Evolutionary conservation across 805 yeast genomes (phyloP).

Genomic region (Candida odintsovae): DNA sequence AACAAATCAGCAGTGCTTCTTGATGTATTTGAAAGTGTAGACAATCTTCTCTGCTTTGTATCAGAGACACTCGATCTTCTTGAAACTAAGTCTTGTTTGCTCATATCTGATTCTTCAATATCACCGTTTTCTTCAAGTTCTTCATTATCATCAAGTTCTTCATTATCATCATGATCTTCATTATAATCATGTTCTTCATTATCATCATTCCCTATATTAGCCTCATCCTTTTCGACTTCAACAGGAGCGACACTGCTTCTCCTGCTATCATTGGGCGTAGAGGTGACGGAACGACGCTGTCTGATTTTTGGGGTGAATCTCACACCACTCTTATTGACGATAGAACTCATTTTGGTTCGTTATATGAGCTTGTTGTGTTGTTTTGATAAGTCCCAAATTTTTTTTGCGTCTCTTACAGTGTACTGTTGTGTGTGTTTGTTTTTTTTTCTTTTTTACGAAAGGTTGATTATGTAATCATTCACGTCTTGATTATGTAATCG

Average conservation of each 20-base stretch:
- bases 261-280: conserved; percentile 24
- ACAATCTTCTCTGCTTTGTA: conserved; percentile 33
- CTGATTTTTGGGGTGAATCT: conserved; percentile 60
- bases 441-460: background rate
- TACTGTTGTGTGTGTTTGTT: background rate
- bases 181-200: conserved; percentile 6
- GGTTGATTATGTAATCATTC: too few species aligned
- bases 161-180: conserved; percentile 6
- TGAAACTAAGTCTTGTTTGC: conserved; percentile 3
- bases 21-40: conserved; percentile 28
- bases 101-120: conserved; percentile 2
- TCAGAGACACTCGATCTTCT: conserved; percentile 16
- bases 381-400: background rate
- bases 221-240: conserved; percentile 8
- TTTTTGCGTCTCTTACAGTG: background rate
- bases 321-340: conserved; percentile 44
- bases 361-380: background rate
- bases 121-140: conserved; percentile 11
- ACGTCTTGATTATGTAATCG: background rate
- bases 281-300: conserved; percentile 32
- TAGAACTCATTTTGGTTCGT: conserved; percentile 34
- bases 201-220: conserved; percentile 8
- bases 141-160: conserved; percentile 7
- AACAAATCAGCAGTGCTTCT: conserved; percentile 25
- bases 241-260: conserved; percentile 17